Evolutionary conservation across 768 basidiomycete species (phyloP).

Genomic region (Neoboletus brunneissimus): DNA sequence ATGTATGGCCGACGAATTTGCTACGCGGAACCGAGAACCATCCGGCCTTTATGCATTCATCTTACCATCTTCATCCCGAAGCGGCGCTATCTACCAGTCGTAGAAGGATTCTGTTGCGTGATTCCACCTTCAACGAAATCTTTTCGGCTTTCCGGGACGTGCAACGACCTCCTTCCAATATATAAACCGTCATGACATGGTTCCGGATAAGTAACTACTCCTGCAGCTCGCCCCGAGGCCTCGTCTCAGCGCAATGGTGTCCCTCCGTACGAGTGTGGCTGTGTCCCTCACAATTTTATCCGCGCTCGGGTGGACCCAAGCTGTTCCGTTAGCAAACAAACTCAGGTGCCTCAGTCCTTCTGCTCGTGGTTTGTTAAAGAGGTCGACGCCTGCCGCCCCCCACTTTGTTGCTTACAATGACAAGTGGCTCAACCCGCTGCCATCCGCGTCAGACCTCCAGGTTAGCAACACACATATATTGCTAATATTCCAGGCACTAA

Average conservation of each 20-base stretch:
- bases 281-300: conserved; percentile 6
- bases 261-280: conserved; percentile 5
- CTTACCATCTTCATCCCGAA: not conserved
- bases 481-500: not conserved
- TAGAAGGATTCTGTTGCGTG: not conserved
- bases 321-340: conserved; percentile 21
- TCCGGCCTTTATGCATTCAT: not conserved
- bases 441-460: conserved; percentile 42
- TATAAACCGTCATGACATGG: conserved; percentile 15
- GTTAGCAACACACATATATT: conserved; percentile 25
- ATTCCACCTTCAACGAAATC: not conserved
- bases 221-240: not conserved
- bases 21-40: not conserved
- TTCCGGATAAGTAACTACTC: not conserved
- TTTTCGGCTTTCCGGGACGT: not conserved
- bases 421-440: conserved; percentile 42
- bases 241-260: conserved; percentile 15
- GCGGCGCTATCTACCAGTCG: not conserved
- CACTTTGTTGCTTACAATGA: conserved; percentile 46
- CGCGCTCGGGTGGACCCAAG: conserved; percentile 11
- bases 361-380: conserved; percentile 23
- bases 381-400: conserved; percentile 41
- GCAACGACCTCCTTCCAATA: not conserved
- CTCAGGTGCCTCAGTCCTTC: conserved; percentile 20
- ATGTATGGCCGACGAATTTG: not conserved